These are phyloP conservation scores for Tulasnella calospora DNA, from an alignment of 768 basidiomycete species.

Conservation along the genomic window DNA sequence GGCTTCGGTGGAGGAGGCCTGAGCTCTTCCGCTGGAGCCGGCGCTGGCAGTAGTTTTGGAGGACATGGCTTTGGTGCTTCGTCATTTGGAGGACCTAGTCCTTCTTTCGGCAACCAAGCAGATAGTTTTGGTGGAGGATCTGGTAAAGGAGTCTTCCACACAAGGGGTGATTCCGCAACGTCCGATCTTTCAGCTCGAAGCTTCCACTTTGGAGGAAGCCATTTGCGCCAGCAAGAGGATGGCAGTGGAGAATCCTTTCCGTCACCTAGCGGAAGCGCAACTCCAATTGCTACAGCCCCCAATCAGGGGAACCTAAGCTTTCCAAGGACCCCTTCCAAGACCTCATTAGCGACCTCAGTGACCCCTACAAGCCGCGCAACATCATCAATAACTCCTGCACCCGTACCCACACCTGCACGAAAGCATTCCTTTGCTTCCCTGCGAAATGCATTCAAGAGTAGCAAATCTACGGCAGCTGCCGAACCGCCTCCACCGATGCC, in stretches of 20 bases:
- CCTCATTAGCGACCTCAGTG: constrained; percentile 49
- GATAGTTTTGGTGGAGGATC: constrained; percentile 53
- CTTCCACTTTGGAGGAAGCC: constrained; percentile 23
- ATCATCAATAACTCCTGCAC: constrained; percentile 9
- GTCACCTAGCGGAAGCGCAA: constrained; percentile 28
- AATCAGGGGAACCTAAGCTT: constrained; percentile 9
- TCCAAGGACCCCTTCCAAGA: constrained; percentile 46
- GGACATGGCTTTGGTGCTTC: constrained; percentile 26
- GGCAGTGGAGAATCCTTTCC: constrained; percentile 37
- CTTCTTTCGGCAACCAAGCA: constrained; percentile 36
- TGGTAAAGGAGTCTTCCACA: constrained; percentile 58
- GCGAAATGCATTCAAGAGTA: constrained; percentile 77
- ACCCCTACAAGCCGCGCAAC: constrained; percentile 4
- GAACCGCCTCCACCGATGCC: constrained; percentile 65
- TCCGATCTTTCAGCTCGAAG: constrained; percentile 59
- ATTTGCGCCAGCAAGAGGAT: constrained; percentile 51
- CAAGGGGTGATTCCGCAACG: constrained; percentile 69
- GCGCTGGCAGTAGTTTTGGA: neutral
- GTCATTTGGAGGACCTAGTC: constrained; percentile 30
- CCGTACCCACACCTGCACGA: constrained; percentile 61
- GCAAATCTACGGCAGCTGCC: constrained; percentile 46
- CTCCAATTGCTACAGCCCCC: constrained; percentile 21
- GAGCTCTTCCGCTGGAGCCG: neutral
- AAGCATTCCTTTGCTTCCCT: constrained; percentile 83
- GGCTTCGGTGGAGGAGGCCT: constrained; percentile 40